These are phyloP conservation scores for Seiridium unicorne DNA, from an alignment of 2,329 filamentous ascomycete genomes.

Conservation along the genomic window DNA sequence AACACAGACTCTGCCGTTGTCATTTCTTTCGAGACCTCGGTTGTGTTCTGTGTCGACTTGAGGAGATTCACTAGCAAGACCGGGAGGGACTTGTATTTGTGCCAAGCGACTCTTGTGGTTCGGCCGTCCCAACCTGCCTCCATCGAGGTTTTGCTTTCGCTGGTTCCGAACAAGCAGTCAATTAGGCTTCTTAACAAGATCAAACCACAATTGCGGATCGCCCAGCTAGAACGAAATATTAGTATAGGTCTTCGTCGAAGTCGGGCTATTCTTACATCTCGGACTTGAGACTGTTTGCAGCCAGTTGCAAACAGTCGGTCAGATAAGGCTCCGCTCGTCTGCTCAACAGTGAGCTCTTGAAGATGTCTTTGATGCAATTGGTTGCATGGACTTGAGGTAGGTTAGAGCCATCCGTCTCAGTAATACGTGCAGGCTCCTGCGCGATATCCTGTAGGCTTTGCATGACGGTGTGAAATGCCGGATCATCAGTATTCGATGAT, in stretches of 20 bases:
- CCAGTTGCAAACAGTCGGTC: constrained; percentile 72
- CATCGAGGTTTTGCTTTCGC: constrained; percentile 64
- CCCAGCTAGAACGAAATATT: constrained; percentile 61
- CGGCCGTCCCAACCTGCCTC: constrained; percentile 64
- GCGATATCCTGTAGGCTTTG: constrained; percentile 60
- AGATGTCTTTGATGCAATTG: constrained; percentile 90
- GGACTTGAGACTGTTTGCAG: constrained; percentile 75
- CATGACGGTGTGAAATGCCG: constrained; percentile 66
- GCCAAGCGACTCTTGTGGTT: constrained; percentile 65
- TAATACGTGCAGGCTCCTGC: constrained; percentile 47
- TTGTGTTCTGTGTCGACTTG: constrained; percentile 44
- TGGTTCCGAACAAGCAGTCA: constrained; percentile 73
- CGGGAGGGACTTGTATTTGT: constrained; percentile 65
- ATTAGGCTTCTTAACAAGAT: constrained; percentile 86
- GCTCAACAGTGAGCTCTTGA: constrained; percentile 77
- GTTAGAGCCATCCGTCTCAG: constrained; percentile 61
- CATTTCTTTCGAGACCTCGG: constrained; percentile 26
- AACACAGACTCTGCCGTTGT: constrained; percentile 70
- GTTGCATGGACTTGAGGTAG: constrained; percentile 91
- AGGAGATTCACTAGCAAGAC: constrained; percentile 64
- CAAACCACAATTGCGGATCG: constrained; percentile 88
- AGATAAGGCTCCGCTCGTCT: constrained; percentile 73
- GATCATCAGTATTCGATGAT: constrained; percentile 57
- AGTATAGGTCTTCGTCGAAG: constrained; percentile 1
- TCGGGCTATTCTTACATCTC: constrained; percentile 57